Conservation (phyloP, 1,284 basidiomycete species). For the Coniferiporia weirii region DNA sequence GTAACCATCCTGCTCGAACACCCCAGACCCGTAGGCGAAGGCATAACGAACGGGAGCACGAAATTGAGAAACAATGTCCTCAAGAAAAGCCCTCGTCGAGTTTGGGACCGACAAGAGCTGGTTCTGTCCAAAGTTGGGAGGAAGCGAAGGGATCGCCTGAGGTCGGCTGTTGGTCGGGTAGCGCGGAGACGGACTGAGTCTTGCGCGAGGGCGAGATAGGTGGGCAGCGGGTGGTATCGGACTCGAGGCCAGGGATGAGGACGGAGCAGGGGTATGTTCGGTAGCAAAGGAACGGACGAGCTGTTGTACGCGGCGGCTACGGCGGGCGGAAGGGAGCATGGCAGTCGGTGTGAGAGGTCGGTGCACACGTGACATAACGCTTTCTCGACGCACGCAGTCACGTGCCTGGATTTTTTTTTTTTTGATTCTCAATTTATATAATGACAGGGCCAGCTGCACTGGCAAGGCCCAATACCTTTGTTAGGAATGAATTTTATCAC, state of each 20-base stretch:
- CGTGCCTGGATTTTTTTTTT: too few relatives aligned
- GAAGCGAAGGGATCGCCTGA: constrained; percentile 47
- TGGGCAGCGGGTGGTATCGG: constrained; percentile 7
- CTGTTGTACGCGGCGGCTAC: constrained; percentile 1
- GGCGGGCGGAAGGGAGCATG: constrained; percentile 13
- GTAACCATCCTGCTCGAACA: constrained; percentile 85
- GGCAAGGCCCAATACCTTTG: too few relatives aligned
- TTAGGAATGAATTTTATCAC: too few relatives aligned
- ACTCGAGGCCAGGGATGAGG: not conserved
- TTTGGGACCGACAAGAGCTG: constrained; percentile 74
- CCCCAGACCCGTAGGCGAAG: constrained; percentile 92
- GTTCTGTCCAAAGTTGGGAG: constrained; percentile 73
- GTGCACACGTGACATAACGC: not conserved
- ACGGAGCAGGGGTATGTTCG: constrained; percentile 13
- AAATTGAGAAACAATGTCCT: constrained; percentile 71
- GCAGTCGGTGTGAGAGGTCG: not conserved
- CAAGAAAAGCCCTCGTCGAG: constrained; percentile 71
- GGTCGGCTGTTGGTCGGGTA: constrained; percentile 37
- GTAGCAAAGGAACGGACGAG: constrained; percentile 17
- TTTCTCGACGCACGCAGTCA: too few relatives aligned
- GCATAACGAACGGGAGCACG: constrained; percentile 87
- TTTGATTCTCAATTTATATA: too few relatives aligned
- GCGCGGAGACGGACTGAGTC: constrained; percentile 43
- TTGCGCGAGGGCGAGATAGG: constrained; percentile 13
- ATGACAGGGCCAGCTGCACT: too few relatives aligned